Evolutionary conservation across 345 rosid genomes (phyloP), one percentile per base, ranked within the genome.

Genomic region (Boechera retrofracta): DNA sequence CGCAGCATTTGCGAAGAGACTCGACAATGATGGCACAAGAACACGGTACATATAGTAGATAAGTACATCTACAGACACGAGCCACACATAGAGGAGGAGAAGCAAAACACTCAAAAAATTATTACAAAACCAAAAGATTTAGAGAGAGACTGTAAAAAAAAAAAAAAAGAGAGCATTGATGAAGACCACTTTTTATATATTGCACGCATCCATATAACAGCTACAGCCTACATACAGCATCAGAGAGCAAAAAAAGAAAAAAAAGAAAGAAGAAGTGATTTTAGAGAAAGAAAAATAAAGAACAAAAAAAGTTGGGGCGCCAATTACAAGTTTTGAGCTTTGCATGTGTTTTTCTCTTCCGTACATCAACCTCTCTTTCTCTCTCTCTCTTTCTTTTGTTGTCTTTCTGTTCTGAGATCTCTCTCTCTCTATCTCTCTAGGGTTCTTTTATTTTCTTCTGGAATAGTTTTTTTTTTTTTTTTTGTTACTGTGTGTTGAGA

Each of bases 181-280:
- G 79, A 64, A 80, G 69, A 69, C 63, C 52, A 77, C 85, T 80
- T 86, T 85, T 85, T 84, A 79, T 71, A 81, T 81, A 85, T 85
- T 81, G 91, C 91, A 85, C 89, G 87, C 91, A 87, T 87, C 91
- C 86, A 81, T 75, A 84, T 73, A 79, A 71, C 54, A 45, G 62
- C 62, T 57, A 76, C 71, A 21, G 24, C 24, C 24, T 21, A 21
- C 24, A 21, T 21, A 21, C 24, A 78, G 71, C 71, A 69, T 31
- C 70, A 55, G 31, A 45, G 7, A 44, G 6, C 1, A 18, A 32
- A 10, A 28, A 3, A 10, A 15, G 24, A 32, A 49, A n/a, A 12
- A 65, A 32, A 49, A n/a, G 8, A 65, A 4, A 26, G 42, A 66
- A 31, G 68, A 72, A 74, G 71, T 39, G 70, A 32, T 15, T 41